phyloP scores from a whole-genome alignment of 176 grass and related monocot genomes.

The Carex myosuroides region DNA sequence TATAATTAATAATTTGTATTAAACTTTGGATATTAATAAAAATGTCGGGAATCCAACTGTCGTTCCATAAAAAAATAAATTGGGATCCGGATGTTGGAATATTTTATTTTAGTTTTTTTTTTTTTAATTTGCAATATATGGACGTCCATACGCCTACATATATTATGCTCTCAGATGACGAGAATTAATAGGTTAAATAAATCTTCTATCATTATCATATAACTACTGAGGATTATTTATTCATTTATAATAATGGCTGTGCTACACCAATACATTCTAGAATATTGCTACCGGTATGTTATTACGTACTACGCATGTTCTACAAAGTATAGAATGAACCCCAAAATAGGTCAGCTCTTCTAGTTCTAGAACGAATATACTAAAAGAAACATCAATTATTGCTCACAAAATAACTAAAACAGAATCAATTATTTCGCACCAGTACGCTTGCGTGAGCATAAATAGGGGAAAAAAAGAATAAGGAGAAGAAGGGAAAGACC shows the following conservation, averaged over 20 bases:
- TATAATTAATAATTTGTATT: too few relatives aligned
- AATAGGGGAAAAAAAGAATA: neutral
- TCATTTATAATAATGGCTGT: neutral
- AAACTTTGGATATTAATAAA: too few relatives aligned
- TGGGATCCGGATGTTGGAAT: neutral
- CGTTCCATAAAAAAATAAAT: neutral
- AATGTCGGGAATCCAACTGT: neutral
- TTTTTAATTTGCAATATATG: neutral
- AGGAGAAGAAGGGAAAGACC: neutral
- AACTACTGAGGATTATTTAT: neutral
- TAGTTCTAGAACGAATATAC: neutral
- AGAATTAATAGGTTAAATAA: neutral
- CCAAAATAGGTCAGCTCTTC: neutral
- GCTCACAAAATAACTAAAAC: neutral
- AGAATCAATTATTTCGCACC: neutral
- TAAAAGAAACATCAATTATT: neutral
- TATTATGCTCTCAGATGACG: neutral
- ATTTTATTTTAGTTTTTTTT: neutral
- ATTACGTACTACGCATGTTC: neutral
- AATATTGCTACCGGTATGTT: neutral
- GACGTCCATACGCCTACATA: too few relatives aligned
- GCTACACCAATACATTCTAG: neutral
- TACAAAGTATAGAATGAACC: neutral
- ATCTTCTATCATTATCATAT: neutral
- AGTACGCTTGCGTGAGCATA: neutral